phyloP scores from a whole-genome alignment of 2,329 filamentous ascomycete species.

The Endothia cerciana region DNA sequence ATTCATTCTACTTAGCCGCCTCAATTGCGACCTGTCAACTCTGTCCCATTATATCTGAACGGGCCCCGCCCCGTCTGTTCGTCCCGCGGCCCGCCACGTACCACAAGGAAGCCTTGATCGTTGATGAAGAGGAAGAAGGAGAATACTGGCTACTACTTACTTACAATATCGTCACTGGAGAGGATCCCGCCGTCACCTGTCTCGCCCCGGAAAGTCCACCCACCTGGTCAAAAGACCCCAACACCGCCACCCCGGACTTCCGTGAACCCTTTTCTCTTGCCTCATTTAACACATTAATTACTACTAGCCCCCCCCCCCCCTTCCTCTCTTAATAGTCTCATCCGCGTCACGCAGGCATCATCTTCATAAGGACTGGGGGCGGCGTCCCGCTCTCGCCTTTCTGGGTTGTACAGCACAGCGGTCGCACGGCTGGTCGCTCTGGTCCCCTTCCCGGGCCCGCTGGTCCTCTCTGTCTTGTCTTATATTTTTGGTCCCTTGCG shows the following conservation, averaged over 20 bases:
- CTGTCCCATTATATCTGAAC: not conserved
- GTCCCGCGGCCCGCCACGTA: not conserved
- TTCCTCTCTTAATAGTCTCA: too few species aligned
- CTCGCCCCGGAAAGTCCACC: too few species aligned
- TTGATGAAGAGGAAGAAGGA: too few species aligned
- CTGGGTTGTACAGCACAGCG: not conserved
- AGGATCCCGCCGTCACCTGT: too few species aligned
- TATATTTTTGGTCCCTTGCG: not conserved
- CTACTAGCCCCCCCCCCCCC: not conserved
- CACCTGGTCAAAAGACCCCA: too few species aligned
- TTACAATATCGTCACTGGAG: too few species aligned
- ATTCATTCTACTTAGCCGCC: too few species aligned
- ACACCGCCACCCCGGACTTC: not conserved
- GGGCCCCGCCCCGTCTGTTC: not conserved
- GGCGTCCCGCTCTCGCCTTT: not conserved
- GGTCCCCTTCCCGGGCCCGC: too few species aligned
- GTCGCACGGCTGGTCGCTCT: not conserved
- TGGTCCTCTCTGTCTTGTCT: too few species aligned
- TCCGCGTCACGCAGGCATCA: not conserved
- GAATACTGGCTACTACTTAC: not conserved
- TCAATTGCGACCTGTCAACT: not conserved
- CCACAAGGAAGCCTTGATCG: not conserved
- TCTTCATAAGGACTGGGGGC: not conserved
- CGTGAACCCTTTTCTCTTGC: not conserved
- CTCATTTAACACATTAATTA: not conserved